Evolutionary conservation across 1,139 yeast genomes (phyloP), one percentile per base, ranked within the genome.

Genomic region (Yamadazyma atmosphaerica): DNA sequence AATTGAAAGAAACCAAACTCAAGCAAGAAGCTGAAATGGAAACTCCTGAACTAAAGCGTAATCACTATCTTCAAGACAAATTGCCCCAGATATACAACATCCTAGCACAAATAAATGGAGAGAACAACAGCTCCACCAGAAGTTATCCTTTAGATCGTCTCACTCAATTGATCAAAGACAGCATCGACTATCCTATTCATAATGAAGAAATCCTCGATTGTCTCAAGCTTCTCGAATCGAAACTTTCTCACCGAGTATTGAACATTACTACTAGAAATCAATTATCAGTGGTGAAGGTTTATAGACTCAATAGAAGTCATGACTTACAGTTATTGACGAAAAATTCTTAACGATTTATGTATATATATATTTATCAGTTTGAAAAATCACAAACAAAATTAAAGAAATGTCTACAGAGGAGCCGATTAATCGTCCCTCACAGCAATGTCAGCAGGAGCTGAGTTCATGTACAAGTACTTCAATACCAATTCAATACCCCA

Each of bases 381-480:
- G 6, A 31, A 31, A 35, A 32, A 11, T 15, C 13, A 30, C 31
- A 23, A 22, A n/a, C 11, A 27, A 21, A 32, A 22, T 22, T 6
- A n/a, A 23, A 21, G 9, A 10, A 25, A 25, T 25, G 12, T 25
- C n/a, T 25, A 25, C n/a, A n/a, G n/a, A n/a, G n/a, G 7, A 30
- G 17, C 12, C 10, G 33, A 4, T 23, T 23, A 37, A 9, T 39
- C 42, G 35, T 63, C 66, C 55, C 79, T 72, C 37, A 63, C 45
- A 17, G 98, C 96, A 61, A 92, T 92, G 59, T 92, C 97, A 44
- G 95, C 88, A 35, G 98, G 87, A 52, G 83, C 83, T 51, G 83
- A 87, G 61, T 92, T 95, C 88, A 87, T 86, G 63, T 88, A 92
- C 66, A 83, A 80, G 57, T 74, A 71, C 65, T 92, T 94, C 69